Conservation (phyloP, 345 rosid genomes). For the Mangifera indica region DNA sequence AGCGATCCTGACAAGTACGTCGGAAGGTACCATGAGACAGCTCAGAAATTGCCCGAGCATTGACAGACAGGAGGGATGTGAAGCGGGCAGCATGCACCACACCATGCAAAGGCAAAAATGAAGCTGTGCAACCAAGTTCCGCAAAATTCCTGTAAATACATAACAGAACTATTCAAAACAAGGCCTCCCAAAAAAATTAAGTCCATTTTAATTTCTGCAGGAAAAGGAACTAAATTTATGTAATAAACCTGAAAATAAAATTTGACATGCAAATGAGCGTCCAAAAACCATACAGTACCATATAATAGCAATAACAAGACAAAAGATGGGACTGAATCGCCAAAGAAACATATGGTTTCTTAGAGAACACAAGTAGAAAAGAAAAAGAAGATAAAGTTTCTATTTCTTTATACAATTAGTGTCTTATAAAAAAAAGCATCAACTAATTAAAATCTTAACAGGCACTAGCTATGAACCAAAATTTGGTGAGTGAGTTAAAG, state of each 20-base stretch:
- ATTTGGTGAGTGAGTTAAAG: neutral
- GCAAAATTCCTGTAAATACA: conserved; percentile 62
- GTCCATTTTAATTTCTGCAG: neutral
- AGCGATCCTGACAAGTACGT: conserved; percentile 98
- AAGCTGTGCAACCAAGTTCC: conserved; percentile 68
- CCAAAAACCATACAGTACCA: neutral
- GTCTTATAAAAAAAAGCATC: neutral
- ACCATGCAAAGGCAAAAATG: conserved; percentile 67
- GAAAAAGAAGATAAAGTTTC: neutral
- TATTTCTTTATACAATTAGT: neutral
- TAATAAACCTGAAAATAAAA: neutral
- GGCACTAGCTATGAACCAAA: no score
- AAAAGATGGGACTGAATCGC: neutral
- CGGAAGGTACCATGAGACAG: conserved; percentile 97
- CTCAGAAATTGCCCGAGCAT: conserved; percentile 78
- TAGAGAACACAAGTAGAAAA: neutral
- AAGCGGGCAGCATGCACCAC: conserved; percentile 44
- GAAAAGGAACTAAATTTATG: neutral
- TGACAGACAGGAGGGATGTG: conserved; percentile 66
- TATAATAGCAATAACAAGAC: neutral
- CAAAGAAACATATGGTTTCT: neutral
- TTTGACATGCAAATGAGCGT: neutral
- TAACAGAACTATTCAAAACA: neutral
- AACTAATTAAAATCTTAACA: neutral
- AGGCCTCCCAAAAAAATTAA: neutral